These are phyloP conservation scores for Lactarius hatsudake DNA, from an alignment of 768 basidiomycete species.

Conservation along the genomic window DNA sequence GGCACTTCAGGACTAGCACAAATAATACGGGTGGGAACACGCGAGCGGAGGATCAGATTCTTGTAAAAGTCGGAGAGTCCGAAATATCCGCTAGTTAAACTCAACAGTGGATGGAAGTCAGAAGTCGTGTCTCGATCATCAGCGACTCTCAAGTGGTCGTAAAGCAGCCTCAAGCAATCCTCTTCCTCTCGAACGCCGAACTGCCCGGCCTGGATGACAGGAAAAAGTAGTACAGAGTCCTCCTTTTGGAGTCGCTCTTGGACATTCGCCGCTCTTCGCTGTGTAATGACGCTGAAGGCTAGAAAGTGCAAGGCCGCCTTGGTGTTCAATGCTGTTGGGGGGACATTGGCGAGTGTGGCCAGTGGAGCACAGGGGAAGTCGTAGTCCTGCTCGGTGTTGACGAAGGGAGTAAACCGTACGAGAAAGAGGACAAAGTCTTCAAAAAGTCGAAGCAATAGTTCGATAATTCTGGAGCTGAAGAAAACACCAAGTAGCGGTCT, in stretches of 20 bases:
- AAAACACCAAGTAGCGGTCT: conserved; percentile 87
- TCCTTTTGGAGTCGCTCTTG: conserved; percentile 14
- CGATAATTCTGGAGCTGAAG: conserved; percentile 56
- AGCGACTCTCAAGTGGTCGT: conserved; percentile 36
- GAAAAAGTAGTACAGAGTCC: conserved; percentile 60
- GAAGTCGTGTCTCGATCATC: background rate
- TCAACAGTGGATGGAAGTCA: conserved; percentile 46
- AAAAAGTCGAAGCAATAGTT: conserved; percentile 85
- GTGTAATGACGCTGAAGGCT: conserved; percentile 52
- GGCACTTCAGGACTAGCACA: conserved; percentile 83
- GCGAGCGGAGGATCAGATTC: conserved; percentile 57
- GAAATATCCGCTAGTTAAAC: conserved; percentile 96
- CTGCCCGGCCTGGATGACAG: conserved; percentile 87
- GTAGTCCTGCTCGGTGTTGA: conserved; percentile 36
- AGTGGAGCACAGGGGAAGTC: conserved; percentile 43
- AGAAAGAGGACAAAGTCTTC: conserved; percentile 62
- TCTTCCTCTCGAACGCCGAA: conserved; percentile 88
- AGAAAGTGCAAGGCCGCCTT: conserved; percentile 54
- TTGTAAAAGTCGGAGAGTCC: conserved; percentile 82
- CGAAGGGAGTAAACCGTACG: conserved; percentile 54
- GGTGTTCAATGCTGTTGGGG: conserved; percentile 67
- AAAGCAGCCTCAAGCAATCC: conserved; percentile 52
- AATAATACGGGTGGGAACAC: conserved; percentile 66
- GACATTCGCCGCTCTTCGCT: conserved; percentile 15
- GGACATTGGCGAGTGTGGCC: conserved; percentile 63